phyloP scores from a whole-genome alignment of 768 basidiomycete genomes.

The Lanmaoa pseudosensibilis region DNA sequence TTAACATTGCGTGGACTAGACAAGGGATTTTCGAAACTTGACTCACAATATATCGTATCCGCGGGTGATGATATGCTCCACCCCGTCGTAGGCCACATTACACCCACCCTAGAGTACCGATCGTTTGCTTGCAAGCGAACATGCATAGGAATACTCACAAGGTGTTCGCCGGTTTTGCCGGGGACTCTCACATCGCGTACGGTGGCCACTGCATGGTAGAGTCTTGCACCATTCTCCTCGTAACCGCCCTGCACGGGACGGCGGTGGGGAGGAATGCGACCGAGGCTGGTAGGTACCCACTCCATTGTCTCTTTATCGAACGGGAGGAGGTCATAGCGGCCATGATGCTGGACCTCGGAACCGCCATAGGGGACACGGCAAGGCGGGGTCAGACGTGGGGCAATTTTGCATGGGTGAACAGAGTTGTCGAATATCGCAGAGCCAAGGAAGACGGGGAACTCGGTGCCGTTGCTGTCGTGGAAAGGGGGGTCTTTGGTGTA shows the following conservation, averaged over 20 bases:
- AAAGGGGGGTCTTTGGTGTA: slow-evolving; percentile 53
- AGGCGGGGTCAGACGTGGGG: slow-evolving; percentile 50
- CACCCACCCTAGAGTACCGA: slow-evolving; percentile 37
- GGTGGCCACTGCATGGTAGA: slow-evolving; percentile 65
- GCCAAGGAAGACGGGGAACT: slow-evolving; percentile 65
- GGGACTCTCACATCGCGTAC: slow-evolving; percentile 60
- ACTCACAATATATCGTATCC: slow-evolving; percentile 48
- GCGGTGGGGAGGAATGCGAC: slow-evolving; percentile 56
- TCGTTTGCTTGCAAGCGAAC: not conserved
- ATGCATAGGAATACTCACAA: slow-evolving; percentile 42
- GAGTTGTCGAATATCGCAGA: slow-evolving; percentile 65
- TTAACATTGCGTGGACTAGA: slow-evolving; percentile 5
- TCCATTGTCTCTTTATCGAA: slow-evolving; percentile 71
- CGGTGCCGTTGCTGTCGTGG: slow-evolving; percentile 52
- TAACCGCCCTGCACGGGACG: slow-evolving; percentile 72
- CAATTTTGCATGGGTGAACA: slow-evolving; percentile 85
- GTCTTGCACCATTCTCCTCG: slow-evolving; percentile 61
- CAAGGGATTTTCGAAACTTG: not conserved
- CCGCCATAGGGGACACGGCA: slow-evolving; percentile 66
- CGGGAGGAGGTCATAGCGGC: slow-evolving; percentile 75
- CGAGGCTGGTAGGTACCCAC: slow-evolving; percentile 63
- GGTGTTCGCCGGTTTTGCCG: slow-evolving; percentile 70
- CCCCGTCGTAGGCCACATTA: slow-evolving; percentile 40
- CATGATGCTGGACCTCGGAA: slow-evolving; percentile 55
- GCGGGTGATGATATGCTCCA: slow-evolving; percentile 38